Percentiles rank a stretch among this genome's conserved stretches.
phyloP scores from a whole-genome alignment of 2,329 filamentous ascomycete genomes.

The Clonostachys solani region DNA sequence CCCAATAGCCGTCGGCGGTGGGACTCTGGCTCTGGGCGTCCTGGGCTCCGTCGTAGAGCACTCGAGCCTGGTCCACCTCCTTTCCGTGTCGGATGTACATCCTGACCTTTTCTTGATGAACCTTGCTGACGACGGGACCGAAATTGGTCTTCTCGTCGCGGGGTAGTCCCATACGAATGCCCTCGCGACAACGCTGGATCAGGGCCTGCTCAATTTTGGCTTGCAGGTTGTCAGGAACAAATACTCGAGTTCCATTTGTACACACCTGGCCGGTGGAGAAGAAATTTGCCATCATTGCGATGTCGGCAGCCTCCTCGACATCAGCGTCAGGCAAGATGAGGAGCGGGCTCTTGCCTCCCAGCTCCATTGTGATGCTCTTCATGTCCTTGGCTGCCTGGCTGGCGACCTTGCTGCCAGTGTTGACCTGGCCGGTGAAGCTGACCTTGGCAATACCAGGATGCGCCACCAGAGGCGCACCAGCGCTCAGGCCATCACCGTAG shows the following conservation, averaged over 20 bases:
- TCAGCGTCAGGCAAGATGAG: slow-evolving; percentile 78
- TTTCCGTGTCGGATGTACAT: slow-evolving; percentile 73
- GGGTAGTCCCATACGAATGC: slow-evolving; percentile 73
- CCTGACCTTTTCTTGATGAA: slow-evolving; percentile 75
- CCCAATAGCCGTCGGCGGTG: slow-evolving; percentile 69
- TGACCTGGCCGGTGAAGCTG: slow-evolving; percentile 84
- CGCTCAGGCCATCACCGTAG: slow-evolving; percentile 68
- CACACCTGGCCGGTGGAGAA: slow-evolving; percentile 89
- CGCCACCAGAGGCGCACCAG: slow-evolving; percentile 69
- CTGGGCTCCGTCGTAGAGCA: slow-evolving; percentile 68
- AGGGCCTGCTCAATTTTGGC: slow-evolving; percentile 63
- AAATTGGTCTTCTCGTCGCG: slow-evolving; percentile 74
- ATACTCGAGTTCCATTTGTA: slow-evolving; percentile 88
- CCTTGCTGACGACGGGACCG: slow-evolving; percentile 72
- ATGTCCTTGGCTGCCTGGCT: slow-evolving; percentile 69
- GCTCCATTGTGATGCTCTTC: slow-evolving; percentile 91
- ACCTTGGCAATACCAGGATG: slow-evolving; percentile 78
- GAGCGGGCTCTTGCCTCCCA: slow-evolving; percentile 81
- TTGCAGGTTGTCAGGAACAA: slow-evolving; percentile 66
- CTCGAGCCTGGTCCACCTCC: slow-evolving; percentile 65
- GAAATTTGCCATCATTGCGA: slow-evolving; percentile 92
- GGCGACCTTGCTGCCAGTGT: slow-evolving; percentile 79
- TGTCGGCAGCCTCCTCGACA: slow-evolving; percentile 76
- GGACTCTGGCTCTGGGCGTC: slow-evolving; percentile 47
- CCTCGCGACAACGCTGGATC: slow-evolving; percentile 46